phyloP scores from a whole-genome alignment of 306 rosid genomes.

The Quercus engelmannii region DNA sequence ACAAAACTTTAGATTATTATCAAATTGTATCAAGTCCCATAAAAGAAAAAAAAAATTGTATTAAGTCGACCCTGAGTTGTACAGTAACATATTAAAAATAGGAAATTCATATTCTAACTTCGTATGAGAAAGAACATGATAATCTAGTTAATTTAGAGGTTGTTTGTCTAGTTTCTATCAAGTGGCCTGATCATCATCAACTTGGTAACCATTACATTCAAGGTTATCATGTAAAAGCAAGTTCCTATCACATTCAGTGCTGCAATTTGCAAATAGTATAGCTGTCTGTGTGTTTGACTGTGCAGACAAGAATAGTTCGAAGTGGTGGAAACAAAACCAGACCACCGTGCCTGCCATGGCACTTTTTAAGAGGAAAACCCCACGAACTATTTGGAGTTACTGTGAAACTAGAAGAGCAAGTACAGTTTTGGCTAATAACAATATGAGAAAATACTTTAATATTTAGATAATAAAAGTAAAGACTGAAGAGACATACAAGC shows the following conservation, averaged over 20 bases:
- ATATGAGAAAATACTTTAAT: background rate
- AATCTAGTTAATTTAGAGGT: too few relatives aligned
- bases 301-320: constrained; percentile 1
- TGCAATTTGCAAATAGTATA: background rate
- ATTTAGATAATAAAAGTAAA: background rate
- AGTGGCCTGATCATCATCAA: background rate
- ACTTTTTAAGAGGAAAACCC: constrained; percentile 12
- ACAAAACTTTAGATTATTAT: too few relatives aligned
- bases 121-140: too few relatives aligned
- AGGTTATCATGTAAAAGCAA: background rate
- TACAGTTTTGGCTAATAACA: constrained; percentile 8
- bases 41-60: too few relatives aligned
- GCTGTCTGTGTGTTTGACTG: background rate
- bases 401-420: constrained; percentile 20
- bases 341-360: constrained; percentile 9
- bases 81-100: too few relatives aligned
- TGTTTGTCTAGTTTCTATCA: background rate
- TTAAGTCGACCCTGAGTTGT: too few relatives aligned
- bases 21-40: too few relatives aligned
- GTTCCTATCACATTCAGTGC: background rate
- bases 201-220: background rate
- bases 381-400: constrained; percentile 13
- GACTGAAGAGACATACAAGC: background rate
- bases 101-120: too few relatives aligned
- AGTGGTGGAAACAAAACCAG: constrained; percentile 4